Conservation (phyloP, 2,329 filamentous ascomycete genomes). For the Cyclaneusma minus region DNA sequence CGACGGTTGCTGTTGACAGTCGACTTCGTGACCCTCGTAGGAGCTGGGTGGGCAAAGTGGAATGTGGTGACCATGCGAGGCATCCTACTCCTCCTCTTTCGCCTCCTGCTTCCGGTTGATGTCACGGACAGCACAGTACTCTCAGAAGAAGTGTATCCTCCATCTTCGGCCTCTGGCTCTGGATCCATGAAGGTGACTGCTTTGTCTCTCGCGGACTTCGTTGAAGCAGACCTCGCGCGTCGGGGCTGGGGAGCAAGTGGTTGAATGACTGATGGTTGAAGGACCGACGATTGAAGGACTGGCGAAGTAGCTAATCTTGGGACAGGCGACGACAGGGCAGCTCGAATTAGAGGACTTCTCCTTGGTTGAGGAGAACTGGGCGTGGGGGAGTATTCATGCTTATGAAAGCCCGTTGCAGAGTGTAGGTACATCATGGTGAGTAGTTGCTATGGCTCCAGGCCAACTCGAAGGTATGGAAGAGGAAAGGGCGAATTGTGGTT, state of each 20-base stretch:
- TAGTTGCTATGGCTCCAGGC: no score
- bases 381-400: constrained; percentile 13
- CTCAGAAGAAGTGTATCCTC: constrained; percentile 17
- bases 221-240: constrained; percentile 1
- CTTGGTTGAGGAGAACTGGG: constrained; percentile 7
- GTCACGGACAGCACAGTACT: constrained; percentile 28
- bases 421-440: constrained; percentile 17
- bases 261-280: constrained; percentile 5
- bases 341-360: constrained; percentile 13
- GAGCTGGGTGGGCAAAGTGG: constrained; percentile 51
- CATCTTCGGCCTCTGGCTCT: not conserved
- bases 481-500: no score
- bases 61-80: constrained; percentile 45
- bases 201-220: constrained; percentile 17
- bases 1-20: no score
- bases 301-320: constrained; percentile 9
- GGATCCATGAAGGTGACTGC: constrained; percentile 1
- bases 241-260: constrained; percentile 1
- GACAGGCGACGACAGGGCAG: constrained; percentile 15
- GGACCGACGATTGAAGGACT: constrained; percentile 14
- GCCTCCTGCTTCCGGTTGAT: constrained; percentile 19
- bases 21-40: constrained; percentile 42
- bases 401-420: constrained; percentile 13
- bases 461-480: no score
- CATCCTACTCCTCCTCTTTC: constrained; percentile 27